These are phyloP conservation scores for Penicillium sp. DNA, from an alignment of 2,329 filamentous ascomycete species.

Conservation along the genomic window DNA sequence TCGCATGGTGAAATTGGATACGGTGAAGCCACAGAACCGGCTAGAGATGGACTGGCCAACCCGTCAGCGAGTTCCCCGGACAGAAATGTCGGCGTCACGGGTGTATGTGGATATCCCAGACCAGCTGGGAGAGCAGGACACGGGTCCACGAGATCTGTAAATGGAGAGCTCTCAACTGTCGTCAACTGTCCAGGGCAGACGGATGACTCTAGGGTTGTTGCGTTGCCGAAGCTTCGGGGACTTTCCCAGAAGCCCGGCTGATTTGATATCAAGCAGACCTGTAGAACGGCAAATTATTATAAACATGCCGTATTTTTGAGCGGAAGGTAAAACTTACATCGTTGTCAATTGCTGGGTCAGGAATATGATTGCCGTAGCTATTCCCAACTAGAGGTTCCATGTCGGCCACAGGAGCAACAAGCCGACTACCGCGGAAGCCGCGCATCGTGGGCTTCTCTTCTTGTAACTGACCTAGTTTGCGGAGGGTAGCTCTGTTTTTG, in stretches of 20 bases:
- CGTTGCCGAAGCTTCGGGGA: conserved; percentile 22
- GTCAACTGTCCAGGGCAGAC: conserved; percentile 17
- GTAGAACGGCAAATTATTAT: neutral
- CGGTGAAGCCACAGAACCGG: conserved; percentile 25
- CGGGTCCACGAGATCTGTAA: conserved; percentile 16
- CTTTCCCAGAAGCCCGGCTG: conserved; percentile 27
- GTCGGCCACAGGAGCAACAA: conserved; percentile 13
- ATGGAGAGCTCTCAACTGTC: conserved; percentile 16
- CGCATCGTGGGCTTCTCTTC: conserved; percentile 27
- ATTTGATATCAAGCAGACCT: conserved; percentile 20
- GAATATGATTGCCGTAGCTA: conserved; percentile 8
- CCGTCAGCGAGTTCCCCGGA: conserved; percentile 29
- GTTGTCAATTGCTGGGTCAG: conserved; percentile 15
- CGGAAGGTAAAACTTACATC: conserved; percentile 11
- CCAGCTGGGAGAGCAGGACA: conserved; percentile 17
- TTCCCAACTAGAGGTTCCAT: conserved; percentile 8
- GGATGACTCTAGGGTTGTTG: conserved; percentile 16
- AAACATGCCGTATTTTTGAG: neutral
- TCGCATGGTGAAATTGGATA: conserved; percentile 25
- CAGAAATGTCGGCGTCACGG: conserved; percentile 32
- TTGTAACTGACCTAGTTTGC: conserved; percentile 36
- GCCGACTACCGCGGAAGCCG: conserved; percentile 16
- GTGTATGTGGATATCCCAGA: conserved; percentile 24
- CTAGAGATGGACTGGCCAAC: conserved; percentile 28
- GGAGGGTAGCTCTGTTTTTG: conserved; percentile 38